Evolutionary conservation across 2,329 filamentous ascomycete genomes (phyloP).

Genomic region (Neopestalotiopsis sp.): DNA sequence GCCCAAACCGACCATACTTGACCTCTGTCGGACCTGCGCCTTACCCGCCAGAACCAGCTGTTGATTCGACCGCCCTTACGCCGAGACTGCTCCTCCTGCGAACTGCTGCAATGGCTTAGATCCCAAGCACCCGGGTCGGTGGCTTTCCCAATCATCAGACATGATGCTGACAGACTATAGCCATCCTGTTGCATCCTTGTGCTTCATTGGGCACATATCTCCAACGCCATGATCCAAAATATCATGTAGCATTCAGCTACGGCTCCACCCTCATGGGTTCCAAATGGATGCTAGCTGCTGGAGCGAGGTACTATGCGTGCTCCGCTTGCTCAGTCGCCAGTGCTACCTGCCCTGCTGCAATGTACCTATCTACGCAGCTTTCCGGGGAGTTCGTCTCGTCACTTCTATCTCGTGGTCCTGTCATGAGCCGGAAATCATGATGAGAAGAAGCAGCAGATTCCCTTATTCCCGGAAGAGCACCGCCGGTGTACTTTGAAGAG

Average conservation of each 20-base stretch:
- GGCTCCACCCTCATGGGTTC: constrained; percentile 1
- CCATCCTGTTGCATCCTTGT: neutral
- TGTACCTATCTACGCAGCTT: neutral
- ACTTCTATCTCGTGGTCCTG: neutral
- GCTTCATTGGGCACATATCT: neutral
- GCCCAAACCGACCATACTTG: neutral
- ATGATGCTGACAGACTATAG: neutral
- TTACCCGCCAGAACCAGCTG: neutral
- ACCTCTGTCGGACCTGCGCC: neutral
- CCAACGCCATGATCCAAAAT: neutral
- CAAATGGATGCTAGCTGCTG: neutral
- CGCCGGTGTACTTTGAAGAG: neutral
- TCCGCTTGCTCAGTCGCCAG: neutral
- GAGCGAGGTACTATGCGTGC: neutral
- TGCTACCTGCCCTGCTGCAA: neutral
- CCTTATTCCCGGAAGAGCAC: neutral
- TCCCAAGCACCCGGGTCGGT: constrained; percentile 8
- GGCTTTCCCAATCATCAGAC: constrained; percentile 9
- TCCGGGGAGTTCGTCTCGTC: too few species aligned
- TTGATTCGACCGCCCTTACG: neutral
- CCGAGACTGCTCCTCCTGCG: neutral
- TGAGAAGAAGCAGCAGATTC: neutral
- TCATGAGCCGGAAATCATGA: neutral
- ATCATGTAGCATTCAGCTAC: neutral
- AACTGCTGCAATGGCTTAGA: constrained; percentile 2